Conservation (phyloP, 257 asterid species). For the Handroanthus guayacan region DNA sequence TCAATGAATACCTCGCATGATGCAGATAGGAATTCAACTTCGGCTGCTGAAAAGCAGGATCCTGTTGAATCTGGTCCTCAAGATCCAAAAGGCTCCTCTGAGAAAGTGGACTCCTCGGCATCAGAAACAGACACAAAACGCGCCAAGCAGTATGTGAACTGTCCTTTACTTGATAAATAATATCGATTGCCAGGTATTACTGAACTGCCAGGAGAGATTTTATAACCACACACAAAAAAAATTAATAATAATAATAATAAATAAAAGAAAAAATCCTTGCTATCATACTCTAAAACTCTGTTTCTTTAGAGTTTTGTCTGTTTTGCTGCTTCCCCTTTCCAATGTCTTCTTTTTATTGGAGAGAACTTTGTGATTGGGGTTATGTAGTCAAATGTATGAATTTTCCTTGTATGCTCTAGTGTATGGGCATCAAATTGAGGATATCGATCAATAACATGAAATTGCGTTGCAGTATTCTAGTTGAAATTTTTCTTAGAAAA, state of each 20-base stretch:
- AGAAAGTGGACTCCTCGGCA: slow-evolving; percentile 60
- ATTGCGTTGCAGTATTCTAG: not conserved
- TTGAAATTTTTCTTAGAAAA: not conserved
- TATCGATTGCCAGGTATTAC: not conserved
- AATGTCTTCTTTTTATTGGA: slow-evolving; percentile 8
- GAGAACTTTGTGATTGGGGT: slow-evolving; percentile 5
- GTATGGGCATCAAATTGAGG: slow-evolving; percentile 15
- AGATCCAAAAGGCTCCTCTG: slow-evolving; percentile 59
- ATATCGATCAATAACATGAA: slow-evolving; percentile 7
- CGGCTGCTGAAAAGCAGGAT: slow-evolving; percentile 60
- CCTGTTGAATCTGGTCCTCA: slow-evolving; percentile 56
- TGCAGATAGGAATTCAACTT: slow-evolving; percentile 56
- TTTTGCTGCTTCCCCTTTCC: slow-evolving; percentile 6
- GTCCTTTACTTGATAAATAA: slow-evolving; percentile 30
- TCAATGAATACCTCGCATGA: slow-evolving; percentile 55
- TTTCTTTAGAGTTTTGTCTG: slow-evolving; percentile 1
- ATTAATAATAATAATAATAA: no score
- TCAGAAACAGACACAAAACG: slow-evolving; percentile 86
- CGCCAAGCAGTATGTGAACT: slow-evolving; percentile 85
- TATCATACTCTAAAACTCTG: not conserved
- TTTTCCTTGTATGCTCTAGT: slow-evolving; percentile 11
- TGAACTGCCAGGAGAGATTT: no score
- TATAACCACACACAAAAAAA: no score
- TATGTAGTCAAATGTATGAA: not conserved
- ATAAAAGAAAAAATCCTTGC: no score